Base-by-base conservation (phyloP, 176 grass and related monocot species). In the Oryza glaberrima region DNA sequence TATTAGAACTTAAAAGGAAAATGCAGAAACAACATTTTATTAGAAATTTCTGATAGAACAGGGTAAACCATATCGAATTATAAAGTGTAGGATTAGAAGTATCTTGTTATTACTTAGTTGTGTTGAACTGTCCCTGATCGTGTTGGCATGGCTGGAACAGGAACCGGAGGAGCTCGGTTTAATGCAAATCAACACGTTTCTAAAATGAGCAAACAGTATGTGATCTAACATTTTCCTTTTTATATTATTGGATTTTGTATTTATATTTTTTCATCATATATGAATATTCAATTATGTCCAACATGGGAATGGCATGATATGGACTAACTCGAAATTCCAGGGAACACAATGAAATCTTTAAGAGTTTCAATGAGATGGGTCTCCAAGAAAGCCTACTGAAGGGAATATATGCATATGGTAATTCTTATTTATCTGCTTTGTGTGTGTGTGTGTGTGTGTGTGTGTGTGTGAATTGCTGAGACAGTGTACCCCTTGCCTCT, bases 341-440 rank as follows among this genome's bases (percentile, higher is more conserved):
- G 81, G 45, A 61, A 65, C 85, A 81, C 52, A 87, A 91, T 58
- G 87, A 78, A 75, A 86, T 91, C 20, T 70, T 83, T 28, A 89
- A 92, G 17, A 94, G 75, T 87, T 97, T 97, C 77, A 83, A 76
- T 78, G 76, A 87, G 60, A 92, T 92, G 94, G 89, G 51, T 19
- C 91, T 97, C 45, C 84, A 67, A 36, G 94, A 94, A 73, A 92
- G 94, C 61, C 82, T 97, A 70, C 89, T 94, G 15, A 91, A 86
- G 52, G 91, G 91, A 61, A 94, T 97, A 56, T 88, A 92, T 79
- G 66, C 83, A 65, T 92, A 90, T 76, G 91, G 94, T 94, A 93
- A 84, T 67, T 45, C 69, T 17, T 56, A 68, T 17, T 67, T 80
- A 44, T 44, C 9, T 44, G 2, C 43, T 72, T 52, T 86, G 9